Evolutionary conservation across 257 asterid species (phyloP), one percentile per base, ranked within the genome.

Genomic region (Petrea volubilis): DNA sequence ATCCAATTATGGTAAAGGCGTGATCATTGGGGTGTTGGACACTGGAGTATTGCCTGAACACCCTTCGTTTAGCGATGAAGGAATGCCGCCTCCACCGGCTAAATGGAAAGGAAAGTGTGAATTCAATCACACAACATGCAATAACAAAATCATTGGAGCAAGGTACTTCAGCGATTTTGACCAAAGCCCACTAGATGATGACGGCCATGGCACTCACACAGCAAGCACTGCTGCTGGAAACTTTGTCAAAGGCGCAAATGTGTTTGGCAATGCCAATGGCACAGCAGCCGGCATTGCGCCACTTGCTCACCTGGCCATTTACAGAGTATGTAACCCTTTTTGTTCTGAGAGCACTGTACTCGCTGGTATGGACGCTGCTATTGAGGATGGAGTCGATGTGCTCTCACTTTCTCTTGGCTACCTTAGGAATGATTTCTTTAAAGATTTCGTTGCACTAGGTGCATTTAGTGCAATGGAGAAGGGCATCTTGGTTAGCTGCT

Each of bases 221-320:
- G 78, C 92, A 0, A 72, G 92, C 74, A 86, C 84, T 2, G 89
- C 89, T 5, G 92, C 84, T 0, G 92, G 92, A 6, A 73, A 29
- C 29, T 74, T 76, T 5, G 88, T 83, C 23, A 14, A 21, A 1
- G 79, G 82, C 3, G 87, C 86, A 1, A 81, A 67, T 53, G 53
- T 77, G 0, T 77, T 74, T 3, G 89, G 87, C 17, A 76, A 60
- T 12, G 89, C 87, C 2, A 75, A 77, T 5, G 89, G 92, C 36
- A 84, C 87, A 1, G 87, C 92, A 1, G 75, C 31, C 4, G 92
- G 92, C 0, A 53, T 79, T 1, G 87, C 89, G 0, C 89, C 92
- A 9, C 73, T 74, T 0, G 92, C 92, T 23, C 89, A 84, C 52
- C 25, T 84, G 17, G 86, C 89, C 3, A 69, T 79, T 23, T 84